These are phyloP conservation scores for Glebionis coronaria DNA, from an alignment of 129 eudicot species.

Conservation along the genomic window DNA sequence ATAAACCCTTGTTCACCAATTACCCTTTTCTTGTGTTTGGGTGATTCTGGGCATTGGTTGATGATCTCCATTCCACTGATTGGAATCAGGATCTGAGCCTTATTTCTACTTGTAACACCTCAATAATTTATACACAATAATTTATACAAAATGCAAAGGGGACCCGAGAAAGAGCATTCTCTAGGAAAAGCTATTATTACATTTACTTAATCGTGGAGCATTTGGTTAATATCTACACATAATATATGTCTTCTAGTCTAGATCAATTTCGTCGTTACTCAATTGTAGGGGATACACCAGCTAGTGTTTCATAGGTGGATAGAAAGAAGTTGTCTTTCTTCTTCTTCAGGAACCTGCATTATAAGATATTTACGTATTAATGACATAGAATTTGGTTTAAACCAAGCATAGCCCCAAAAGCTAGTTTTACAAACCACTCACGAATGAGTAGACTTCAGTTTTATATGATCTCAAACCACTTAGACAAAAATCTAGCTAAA, in stretches of 20 bases:
- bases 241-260: slow-evolving; percentile 7
- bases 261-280: slow-evolving; percentile 24
- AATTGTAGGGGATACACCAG: slow-evolving; percentile 25
- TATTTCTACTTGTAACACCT: too few relatives aligned
- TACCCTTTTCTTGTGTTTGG: too few relatives aligned
- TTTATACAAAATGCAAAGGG: background rate
- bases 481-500: too few relatives aligned
- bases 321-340: slow-evolving; percentile 45
- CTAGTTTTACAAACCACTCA: background rate
- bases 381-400: background rate
- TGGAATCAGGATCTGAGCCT: too few relatives aligned
- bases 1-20: too few relatives aligned
- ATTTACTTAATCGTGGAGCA: slow-evolving; percentile 6
- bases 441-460: background rate
- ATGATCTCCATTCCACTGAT: too few relatives aligned
- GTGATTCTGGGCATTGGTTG: too few relatives aligned
- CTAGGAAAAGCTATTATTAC: background rate
- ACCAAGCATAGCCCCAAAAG: too few relatives aligned
- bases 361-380: background rate
- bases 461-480: background rate
- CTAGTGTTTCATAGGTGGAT: slow-evolving; percentile 40
- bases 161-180: background rate
- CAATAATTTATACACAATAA: too few relatives aligned
- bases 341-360: slow-evolving; percentile 57
- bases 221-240: slow-evolving; percentile 5